Evolutionary conservation across 345 rosid species (phyloP).

Genomic region (Noccaea caerulescens): DNA sequence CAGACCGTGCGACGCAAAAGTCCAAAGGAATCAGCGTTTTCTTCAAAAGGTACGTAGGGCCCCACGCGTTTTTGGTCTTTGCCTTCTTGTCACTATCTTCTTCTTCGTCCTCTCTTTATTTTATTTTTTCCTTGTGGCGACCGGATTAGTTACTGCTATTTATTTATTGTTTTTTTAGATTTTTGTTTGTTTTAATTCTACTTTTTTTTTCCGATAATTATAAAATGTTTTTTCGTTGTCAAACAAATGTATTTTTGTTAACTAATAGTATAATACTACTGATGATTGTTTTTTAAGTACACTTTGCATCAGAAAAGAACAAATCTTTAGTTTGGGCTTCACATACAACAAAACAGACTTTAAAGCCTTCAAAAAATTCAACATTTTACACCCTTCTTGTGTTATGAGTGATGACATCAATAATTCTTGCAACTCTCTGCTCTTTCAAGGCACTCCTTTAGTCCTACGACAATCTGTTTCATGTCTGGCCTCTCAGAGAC

Average conservation of each 20-base stretch:
- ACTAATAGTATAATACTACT: no score
- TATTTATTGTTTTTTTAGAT: no score
- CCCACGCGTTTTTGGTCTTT: conserved; percentile 61
- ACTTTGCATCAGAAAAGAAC: no score
- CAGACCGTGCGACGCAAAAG: conserved; percentile 52
- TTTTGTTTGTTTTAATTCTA: background rate
- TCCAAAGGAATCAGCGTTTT: conserved; percentile 44
- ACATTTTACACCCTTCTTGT: background rate
- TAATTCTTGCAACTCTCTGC: conserved; percentile 24
- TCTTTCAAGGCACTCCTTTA: conserved; percentile 36
- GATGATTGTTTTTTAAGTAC: no score
- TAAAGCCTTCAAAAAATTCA: background rate
- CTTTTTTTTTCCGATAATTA: no score
- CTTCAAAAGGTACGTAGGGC: conserved; percentile 37
- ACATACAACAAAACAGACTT: background rate
- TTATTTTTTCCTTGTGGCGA: conserved; percentile 23
- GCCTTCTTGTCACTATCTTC: conserved; percentile 29
- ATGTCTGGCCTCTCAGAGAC: conserved; percentile 36
- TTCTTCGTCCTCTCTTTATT: background rate
- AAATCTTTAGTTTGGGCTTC: conserved; percentile 13
- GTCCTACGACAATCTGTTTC: conserved; percentile 22
- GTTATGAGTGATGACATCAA: conserved; percentile 17
- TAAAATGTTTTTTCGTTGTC: no score
- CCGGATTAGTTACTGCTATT: conserved; percentile 23
- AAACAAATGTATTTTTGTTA: no score